Evolutionary conservation across 495 filamentous ascomycete species (phyloP), one percentile per base, ranked within the genome.

Genomic region (Aspergillus leporis): DNA sequence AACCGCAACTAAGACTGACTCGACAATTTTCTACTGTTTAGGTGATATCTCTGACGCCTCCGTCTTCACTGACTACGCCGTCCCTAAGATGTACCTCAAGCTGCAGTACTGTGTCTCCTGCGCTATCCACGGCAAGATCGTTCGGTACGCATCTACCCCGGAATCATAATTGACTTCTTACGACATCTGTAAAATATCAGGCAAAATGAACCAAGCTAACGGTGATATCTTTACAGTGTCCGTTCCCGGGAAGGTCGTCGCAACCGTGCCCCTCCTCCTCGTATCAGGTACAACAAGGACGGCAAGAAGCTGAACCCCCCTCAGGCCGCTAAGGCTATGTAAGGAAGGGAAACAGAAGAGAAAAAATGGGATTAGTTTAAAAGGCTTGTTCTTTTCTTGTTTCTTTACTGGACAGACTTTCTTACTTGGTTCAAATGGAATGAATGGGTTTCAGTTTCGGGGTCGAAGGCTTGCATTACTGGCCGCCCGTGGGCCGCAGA

Each of bases 61-160:
- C 67, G 94, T 99, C 78, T 98, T 97, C 85, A 80, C 89, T 64
- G 94, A 99, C 83, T 99, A 99, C 84, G 90, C 91, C 59, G 93
- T 99, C 77, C 94, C 94, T 78, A 99, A 99, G 87, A 99, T 99
- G 94, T 99, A 99, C 88, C 84, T 99, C 78, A 99, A 99, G 87
- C 88, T 99, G 76, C 94, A 99, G 85, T 99, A 99, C 90, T 99
- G 94, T 78, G 94, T 98, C 73, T 98, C 95, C 75, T 98, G 94
- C 82, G 94, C 94, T 67, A 98, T 99, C 71, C 94, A 98, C 84
- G 94, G 95, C 84, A 99, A 99, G 90, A 98, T 98, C 78, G 95
- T 99, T 77, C 93, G 94, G 94, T 98, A 90, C 77, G 91, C 59
- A 50, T 40, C 32, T 31, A n/a, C 57, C 38, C 14, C 28, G 14